Conservation (phyloP, 2,329 filamentous ascomycete genomes). For the Boeremia lycopersici region DNA sequence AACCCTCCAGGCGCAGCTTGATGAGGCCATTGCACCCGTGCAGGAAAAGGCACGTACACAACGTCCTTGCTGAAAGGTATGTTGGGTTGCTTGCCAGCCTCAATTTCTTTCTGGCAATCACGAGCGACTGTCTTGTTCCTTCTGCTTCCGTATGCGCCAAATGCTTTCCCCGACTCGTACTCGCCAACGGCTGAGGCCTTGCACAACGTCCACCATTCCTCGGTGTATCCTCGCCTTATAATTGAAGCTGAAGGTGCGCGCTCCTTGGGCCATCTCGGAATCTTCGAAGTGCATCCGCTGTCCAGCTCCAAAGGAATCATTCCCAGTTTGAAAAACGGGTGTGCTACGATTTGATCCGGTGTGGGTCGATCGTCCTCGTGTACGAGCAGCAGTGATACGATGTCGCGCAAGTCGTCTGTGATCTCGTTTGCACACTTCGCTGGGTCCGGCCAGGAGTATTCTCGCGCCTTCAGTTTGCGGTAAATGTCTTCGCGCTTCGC, state of each 20-base stretch:
- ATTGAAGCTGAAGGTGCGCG: constrained; percentile 51
- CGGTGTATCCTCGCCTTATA: constrained; percentile 55
- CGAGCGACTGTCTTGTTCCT: constrained; percentile 57
- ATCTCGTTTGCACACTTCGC: constrained; percentile 72
- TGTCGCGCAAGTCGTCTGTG: constrained; percentile 75
- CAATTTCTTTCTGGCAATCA: constrained; percentile 57
- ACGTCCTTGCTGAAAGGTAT: constrained; percentile 56
- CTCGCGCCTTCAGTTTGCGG: constrained; percentile 68
- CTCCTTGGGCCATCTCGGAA: constrained; percentile 56
- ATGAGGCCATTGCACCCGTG: constrained; percentile 46
- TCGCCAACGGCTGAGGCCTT: constrained; percentile 58
- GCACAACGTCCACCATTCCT: constrained; percentile 58
- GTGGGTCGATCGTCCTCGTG: constrained; percentile 76
- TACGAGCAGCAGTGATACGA: constrained; percentile 77
- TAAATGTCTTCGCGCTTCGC: constrained; percentile 87
- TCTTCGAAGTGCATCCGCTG: constrained; percentile 50
- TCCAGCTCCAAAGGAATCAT: constrained; percentile 68
- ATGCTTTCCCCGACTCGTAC: constrained; percentile 53
- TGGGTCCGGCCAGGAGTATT: constrained; percentile 78
- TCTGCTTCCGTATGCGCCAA: constrained; percentile 54
- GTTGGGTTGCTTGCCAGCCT: constrained; percentile 54
- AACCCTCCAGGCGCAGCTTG: constrained; percentile 37
- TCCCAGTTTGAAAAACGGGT: constrained; percentile 78
- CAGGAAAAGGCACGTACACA: constrained; percentile 56
- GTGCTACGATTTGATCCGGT: constrained; percentile 78